phyloP scores from a whole-genome alignment of 1,284 basidiomycete species.

The Sporisorium sorghi region DNA sequence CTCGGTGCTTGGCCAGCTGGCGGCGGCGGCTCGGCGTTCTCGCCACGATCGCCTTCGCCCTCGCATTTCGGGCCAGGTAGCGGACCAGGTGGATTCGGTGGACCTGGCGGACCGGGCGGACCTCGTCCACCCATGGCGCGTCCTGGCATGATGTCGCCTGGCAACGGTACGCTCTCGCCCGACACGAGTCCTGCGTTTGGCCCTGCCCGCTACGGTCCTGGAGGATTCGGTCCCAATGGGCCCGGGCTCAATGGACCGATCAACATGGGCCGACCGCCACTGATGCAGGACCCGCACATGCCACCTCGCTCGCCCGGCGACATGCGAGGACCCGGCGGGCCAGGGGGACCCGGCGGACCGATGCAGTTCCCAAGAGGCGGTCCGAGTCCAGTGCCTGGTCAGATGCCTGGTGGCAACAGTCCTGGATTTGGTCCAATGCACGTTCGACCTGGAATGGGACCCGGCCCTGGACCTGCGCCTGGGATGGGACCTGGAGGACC shows the following conservation, averaged over 20 bases:
- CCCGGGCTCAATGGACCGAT: slow-evolving; percentile 26
- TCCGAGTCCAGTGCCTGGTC: slow-evolving; percentile 38
- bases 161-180: slow-evolving; percentile 36
- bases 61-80: slow-evolving; percentile 34
- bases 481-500: slow-evolving; percentile 40
- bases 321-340: slow-evolving; percentile 16
- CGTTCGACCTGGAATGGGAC: slow-evolving; percentile 33
- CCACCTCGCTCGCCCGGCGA: slow-evolving; percentile 38
- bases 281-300: slow-evolving; percentile 51
- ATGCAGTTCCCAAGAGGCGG: slow-evolving; percentile 40
- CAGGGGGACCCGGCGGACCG: slow-evolving; percentile 18
- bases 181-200: slow-evolving; percentile 48
- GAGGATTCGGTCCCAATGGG: slow-evolving; percentile 23
- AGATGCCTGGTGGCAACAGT: slow-evolving; percentile 31
- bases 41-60: slow-evolving; percentile 45
- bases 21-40: slow-evolving; percentile 21
- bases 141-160: slow-evolving; percentile 45
- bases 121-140: slow-evolving; percentile 28
- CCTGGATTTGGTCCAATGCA: slow-evolving; percentile 37
- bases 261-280: slow-evolving; percentile 39
- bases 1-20: slow-evolving; percentile 21
- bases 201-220: slow-evolving; percentile 31
- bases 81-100: slow-evolving; percentile 24
- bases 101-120: background rate
- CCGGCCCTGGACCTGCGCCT: slow-evolving; percentile 20